A percentile compares a stretch with the other conserved stretches of the same genome.
Evolutionary conservation across 2,329 filamentous ascomycete species (phyloP).

Genomic region (Pseudogymnoascus sp.): DNA sequence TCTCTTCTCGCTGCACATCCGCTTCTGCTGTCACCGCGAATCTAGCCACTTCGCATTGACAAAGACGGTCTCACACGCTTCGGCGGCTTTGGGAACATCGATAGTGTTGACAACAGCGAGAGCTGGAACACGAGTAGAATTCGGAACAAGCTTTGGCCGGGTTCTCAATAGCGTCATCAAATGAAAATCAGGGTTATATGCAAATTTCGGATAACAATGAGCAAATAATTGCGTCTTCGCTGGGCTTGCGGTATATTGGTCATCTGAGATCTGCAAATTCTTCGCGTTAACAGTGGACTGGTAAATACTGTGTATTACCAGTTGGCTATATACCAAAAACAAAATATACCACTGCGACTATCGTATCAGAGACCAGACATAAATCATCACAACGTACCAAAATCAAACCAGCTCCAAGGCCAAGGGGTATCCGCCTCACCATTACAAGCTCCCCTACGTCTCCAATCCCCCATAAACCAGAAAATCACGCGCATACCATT

Average conservation of each 20-base stretch:
- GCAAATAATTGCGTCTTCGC: too few relatives aligned
- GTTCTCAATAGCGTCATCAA: too few relatives aligned
- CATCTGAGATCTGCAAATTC: too few relatives aligned
- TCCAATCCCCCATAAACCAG: neutral
- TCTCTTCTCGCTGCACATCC: too few relatives aligned
- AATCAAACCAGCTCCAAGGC: neutral
- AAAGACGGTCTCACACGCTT: too few relatives aligned
- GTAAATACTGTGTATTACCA: neutral
- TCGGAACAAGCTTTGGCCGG: too few relatives aligned
- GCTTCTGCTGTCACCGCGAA: too few relatives aligned
- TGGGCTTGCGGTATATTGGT: neutral
- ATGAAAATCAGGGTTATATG: neutral
- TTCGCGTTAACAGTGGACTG: neutral
- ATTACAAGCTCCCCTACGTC: neutral
- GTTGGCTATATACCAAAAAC: neutral
- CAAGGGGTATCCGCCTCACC: neutral
- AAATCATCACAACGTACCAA: neutral
- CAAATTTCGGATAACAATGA: too few relatives aligned
- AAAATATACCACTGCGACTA: neutral
- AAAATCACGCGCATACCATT: neutral
- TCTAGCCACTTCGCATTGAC: too few relatives aligned
- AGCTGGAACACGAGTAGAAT: too few relatives aligned
- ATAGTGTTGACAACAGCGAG: too few relatives aligned
- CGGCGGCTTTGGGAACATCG: too few relatives aligned
- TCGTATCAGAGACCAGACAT: neutral